These are phyloP conservation scores for Entomophthora muscae DNA, from an alignment of 371 early-diverging fungal genomes.

Conservation along the genomic window DNA sequence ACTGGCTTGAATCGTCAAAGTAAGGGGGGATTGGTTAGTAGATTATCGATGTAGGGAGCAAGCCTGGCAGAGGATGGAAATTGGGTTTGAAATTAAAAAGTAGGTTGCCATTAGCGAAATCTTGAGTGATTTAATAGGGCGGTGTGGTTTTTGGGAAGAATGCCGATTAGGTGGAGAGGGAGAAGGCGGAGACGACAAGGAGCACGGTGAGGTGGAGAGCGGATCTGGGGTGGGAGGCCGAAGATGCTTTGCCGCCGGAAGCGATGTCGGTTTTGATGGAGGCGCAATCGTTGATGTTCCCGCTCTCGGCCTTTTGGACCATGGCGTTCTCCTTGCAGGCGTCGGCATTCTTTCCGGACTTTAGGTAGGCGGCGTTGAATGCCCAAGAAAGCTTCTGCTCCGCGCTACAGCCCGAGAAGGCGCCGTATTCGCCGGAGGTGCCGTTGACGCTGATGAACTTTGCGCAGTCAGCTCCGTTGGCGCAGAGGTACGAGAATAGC, in stretches of 20 bases:
- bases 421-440: slow-evolving; percentile 30
- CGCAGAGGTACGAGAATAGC: slow-evolving; percentile 7
- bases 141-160: too few relatives aligned
- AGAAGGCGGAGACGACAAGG: not conserved
- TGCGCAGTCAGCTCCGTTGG: not conserved
- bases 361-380: slow-evolving; percentile 17
- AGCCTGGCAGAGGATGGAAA: too few relatives aligned
- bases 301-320: not conserved
- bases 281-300: slow-evolving; percentile 6
- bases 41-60: too few relatives aligned
- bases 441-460: slow-evolving; percentile 20
- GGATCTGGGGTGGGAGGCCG: not conserved
- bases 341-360: slow-evolving; percentile 13
- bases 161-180: too few relatives aligned
- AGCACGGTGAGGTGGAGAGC: not conserved
- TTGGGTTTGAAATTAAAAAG: too few relatives aligned
- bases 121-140: too few relatives aligned
- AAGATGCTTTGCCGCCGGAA: not conserved
- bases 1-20: too few relatives aligned
- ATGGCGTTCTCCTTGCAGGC: slow-evolving; percentile 13
- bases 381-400: slow-evolving; percentile 26
- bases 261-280: not conserved
- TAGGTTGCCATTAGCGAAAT: too few relatives aligned
- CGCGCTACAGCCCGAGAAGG: slow-evolving; percentile 28
- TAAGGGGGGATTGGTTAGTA: too few relatives aligned